phyloP scores from a whole-genome alignment of 805 yeast genomes.

The Scheffersomyces amazonensis region DNA sequence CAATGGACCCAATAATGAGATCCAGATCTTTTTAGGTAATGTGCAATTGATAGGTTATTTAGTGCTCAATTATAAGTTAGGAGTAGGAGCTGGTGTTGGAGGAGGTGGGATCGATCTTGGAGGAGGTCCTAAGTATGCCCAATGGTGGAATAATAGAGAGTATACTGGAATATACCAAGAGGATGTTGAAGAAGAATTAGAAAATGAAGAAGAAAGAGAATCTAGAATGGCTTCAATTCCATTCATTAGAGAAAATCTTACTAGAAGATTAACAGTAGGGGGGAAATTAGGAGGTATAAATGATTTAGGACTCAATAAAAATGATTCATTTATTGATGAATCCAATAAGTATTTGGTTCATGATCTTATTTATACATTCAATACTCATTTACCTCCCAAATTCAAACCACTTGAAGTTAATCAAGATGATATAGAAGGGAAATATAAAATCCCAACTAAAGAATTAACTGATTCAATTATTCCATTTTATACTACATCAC shows the following conservation, averaged over 20 bases:
- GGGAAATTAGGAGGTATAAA: constrained; percentile 36
- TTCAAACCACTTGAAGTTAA: neutral
- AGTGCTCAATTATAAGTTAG: constrained; percentile 35
- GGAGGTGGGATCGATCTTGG: constrained; percentile 7
- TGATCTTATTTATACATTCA: constrained; percentile 32
- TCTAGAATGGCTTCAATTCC: constrained; percentile 19
- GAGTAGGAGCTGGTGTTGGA: constrained; percentile 10
- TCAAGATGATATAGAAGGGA: neutral
- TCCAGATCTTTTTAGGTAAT: constrained; percentile 30
- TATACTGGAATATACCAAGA: constrained; percentile 24
- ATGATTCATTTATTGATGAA: constrained; percentile 14
- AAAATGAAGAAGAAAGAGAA: constrained; percentile 21
- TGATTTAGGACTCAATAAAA: constrained; percentile 23
- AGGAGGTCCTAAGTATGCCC: constrained; percentile 9
- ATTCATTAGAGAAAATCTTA: constrained; percentile 16
- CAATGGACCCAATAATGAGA: neutral
- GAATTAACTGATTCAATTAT: constrained; percentile 29
- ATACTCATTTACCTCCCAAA: constrained; percentile 13
- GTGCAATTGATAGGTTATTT: constrained; percentile 39
- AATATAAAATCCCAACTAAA: constrained; percentile 12
- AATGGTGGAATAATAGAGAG: constrained; percentile 38
- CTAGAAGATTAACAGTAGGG: constrained; percentile 21
- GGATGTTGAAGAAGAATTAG: constrained; percentile 13
- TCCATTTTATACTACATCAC: constrained; percentile 41
- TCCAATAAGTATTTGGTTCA: constrained; percentile 22